phyloP scores from a whole-genome alignment of 2,329 filamentous ascomycete species.

The Pseudohalonectria lignicola region DNA sequence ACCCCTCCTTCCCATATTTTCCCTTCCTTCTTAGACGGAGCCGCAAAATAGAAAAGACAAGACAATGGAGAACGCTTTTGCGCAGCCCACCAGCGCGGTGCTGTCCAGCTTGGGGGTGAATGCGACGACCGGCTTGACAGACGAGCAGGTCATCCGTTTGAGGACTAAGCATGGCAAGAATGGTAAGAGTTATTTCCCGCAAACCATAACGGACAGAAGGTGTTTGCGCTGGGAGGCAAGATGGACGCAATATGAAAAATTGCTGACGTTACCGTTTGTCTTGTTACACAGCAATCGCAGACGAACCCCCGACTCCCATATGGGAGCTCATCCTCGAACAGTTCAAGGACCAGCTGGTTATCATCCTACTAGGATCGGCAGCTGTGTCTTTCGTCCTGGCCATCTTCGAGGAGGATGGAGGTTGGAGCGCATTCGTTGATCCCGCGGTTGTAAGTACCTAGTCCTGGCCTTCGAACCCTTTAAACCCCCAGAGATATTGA shows the following conservation, averaged over 20 bases:
- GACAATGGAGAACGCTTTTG: conserved; percentile 52
- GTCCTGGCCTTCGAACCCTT: too few species aligned
- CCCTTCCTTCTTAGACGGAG: background rate
- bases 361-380: conserved; percentile 88
- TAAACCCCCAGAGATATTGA: background rate
- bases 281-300: conserved; percentile 41
- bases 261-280: background rate
- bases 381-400: conserved; percentile 89
- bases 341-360: conserved; percentile 96
- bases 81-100: conserved; percentile 45
- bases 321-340: conserved; percentile 97
- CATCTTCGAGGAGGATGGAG: conserved; percentile 83
- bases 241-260: background rate
- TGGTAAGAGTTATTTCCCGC: conserved; percentile 36
- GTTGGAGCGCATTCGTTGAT: conserved; percentile 96
- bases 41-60: background rate
- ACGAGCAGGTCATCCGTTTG: conserved; percentile 44
- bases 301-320: conserved; percentile 89
- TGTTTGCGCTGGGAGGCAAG: background rate
- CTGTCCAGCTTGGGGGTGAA: conserved; percentile 48
- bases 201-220: too few species aligned
- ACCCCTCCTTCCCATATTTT: background rate
- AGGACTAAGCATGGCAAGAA: conserved; percentile 54
- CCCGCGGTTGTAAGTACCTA: conserved; percentile 73
- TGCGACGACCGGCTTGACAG: conserved; percentile 40